phyloP scores from a whole-genome alignment of 495 filamentous ascomycete genomes.

The Sordaria brevicollis region DNA sequence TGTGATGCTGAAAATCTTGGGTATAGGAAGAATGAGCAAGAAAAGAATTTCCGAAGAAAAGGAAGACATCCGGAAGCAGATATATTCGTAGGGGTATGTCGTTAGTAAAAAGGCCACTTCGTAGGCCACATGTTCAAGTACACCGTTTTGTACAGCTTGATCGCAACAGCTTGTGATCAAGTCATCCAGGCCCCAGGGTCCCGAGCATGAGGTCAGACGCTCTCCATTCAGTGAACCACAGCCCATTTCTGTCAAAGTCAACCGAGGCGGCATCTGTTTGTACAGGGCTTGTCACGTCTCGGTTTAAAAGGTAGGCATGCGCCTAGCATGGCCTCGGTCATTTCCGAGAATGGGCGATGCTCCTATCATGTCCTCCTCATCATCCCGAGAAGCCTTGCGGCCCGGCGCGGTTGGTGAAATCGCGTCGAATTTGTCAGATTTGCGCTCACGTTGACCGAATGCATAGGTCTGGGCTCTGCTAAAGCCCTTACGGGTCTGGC shows the following conservation, averaged over 20 bases:
- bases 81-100: neutral
- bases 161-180: neutral
- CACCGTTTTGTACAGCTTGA: neutral
- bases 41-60: neutral
- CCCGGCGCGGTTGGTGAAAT: conserved; percentile 66
- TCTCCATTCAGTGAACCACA: neutral
- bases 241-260: neutral
- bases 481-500: conserved; percentile 66
- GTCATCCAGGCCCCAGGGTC: neutral
- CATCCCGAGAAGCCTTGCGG: conserved; percentile 32
- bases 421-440: neutral
- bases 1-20: neutral
- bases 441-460: conserved; percentile 57
- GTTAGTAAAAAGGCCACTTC: neutral
- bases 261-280: neutral
- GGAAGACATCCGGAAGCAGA: neutral
- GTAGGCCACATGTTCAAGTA: neutral
- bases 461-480: conserved; percentile 88
- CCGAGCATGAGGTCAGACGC: neutral
- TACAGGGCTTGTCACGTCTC: neutral
- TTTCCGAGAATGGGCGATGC: conserved; percentile 41
- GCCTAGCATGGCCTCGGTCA: conserved; percentile 48
- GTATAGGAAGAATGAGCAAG: neutral
- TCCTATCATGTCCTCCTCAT: conserved; percentile 39
- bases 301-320: conserved; percentile 61